Conservation (phyloP, 1,139 yeast species). For the Suhomyces panamericanus region DNA sequence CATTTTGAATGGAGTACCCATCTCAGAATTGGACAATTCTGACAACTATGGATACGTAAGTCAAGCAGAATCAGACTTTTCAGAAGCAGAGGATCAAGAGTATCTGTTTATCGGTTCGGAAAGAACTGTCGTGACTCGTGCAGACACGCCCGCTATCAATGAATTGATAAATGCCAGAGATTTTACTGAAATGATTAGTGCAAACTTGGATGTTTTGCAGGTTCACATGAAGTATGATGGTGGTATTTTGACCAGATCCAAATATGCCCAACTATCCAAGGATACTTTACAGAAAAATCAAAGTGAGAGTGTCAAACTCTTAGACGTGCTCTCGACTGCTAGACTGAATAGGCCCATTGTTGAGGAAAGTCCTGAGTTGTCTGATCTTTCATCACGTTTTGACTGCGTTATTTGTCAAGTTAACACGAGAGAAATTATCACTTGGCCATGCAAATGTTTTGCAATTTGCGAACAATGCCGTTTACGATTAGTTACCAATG, state of each 20-base stretch:
- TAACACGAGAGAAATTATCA: slow-evolving; percentile 69
- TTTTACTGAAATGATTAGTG: slow-evolving; percentile 29
- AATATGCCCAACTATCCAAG: slow-evolving; percentile 22
- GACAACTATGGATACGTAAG: slow-evolving; percentile 32
- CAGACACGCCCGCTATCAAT: slow-evolving; percentile 15
- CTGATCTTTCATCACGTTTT: slow-evolving; percentile 24
- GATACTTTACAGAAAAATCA: neutral
- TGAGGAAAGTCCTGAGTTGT: slow-evolving; percentile 9
- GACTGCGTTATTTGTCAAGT: slow-evolving; percentile 83
- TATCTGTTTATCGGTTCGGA: neutral
- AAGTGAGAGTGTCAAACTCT: slow-evolving; percentile 25
- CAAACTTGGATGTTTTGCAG: slow-evolving; percentile 29
- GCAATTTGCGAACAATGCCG: slow-evolving; percentile 87
- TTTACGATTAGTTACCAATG: slow-evolving; percentile 68
- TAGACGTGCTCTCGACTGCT: slow-evolving; percentile 26
- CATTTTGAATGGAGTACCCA: slow-evolving; percentile 27
- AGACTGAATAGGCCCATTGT: slow-evolving; percentile 7
- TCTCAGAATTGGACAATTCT: slow-evolving; percentile 51
- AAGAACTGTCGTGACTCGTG: neutral
- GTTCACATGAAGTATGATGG: slow-evolving; percentile 29
- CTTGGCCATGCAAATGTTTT: slow-evolving; percentile 94
- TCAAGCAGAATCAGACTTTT: slow-evolving; percentile 24
- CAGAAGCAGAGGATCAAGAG: slow-evolving; percentile 15
- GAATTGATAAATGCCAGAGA: slow-evolving; percentile 37
- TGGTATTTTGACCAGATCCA: slow-evolving; percentile 45